Evolutionary conservation across 805 yeast genomes (phyloP), one percentile per base, ranked within the genome.

Genomic region (Saturnispora zaruensis): DNA sequence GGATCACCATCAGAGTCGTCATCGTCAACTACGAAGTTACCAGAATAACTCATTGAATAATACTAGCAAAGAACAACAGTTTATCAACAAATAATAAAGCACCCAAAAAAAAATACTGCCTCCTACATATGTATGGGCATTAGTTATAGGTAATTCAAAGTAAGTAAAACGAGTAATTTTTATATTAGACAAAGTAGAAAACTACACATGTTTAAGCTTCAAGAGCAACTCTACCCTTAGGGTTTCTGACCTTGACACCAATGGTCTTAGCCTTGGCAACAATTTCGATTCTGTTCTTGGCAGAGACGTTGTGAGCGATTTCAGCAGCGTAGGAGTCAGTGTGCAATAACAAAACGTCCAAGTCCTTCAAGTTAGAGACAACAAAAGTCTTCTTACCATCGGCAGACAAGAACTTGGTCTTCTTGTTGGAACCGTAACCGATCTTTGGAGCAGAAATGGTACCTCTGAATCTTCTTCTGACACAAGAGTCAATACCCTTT

Each of bases 391-490:
- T 95, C 95, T 87, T 96, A 73, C 99, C 99, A 59, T 96, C 87
- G 74, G 97, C 96, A 71, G 79, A 76, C 79, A 93, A 71, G 84
- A 83, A 87, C 77, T 84, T 88, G 73, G 99, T 93, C 83, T 85
- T 89, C 81, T 88, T 93, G 96, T 93, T 89, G 67, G 98, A 89
- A 78, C 99, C 97, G 82, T 87, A 93, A 82, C 99, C 99, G 69
- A 93, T 90, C 81, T 86, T 90, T 82, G 99, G 99, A 82, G 91
- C 95, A 68, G 90, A 81, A 73, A 93, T 87, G 78, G 91, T 85
- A 72, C 99, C 99, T 84, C 97, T 88, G 96, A 93, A 93, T 82
- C 93, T 85, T 83, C 99, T 91, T 83, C 99, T 93, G 74, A 95
- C 97, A 79, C 88, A 82, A 66, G 98, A 90, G 82, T 93, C 99